Conservation (phyloP, 805 yeast genomes). For the Metschnikowia aberdeeniae region DNA sequence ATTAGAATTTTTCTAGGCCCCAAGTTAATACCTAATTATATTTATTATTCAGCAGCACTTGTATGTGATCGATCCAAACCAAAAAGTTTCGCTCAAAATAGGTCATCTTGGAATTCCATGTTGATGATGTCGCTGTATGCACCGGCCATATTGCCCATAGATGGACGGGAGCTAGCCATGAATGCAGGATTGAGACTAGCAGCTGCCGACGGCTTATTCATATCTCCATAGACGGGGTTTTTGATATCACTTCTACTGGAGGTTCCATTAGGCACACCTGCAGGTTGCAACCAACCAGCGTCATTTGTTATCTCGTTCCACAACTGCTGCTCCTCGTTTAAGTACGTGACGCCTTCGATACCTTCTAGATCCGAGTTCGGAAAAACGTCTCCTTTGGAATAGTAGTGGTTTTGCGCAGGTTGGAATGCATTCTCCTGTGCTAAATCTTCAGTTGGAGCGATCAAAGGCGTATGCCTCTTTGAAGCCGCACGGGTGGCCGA, state of each 20-base stretch:
- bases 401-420: neutral
- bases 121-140: slow-evolving; percentile 38
- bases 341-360: slow-evolving; percentile 39
- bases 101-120: slow-evolving; percentile 31
- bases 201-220: neutral
- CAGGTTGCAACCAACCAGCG: slow-evolving; percentile 62
- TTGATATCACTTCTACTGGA: slow-evolving; percentile 6
- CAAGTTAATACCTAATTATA: slow-evolving; percentile 1
- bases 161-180: slow-evolving; percentile 5
- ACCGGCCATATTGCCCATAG: slow-evolving; percentile 18
- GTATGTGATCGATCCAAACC: neutral
- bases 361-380: slow-evolving; percentile 37
- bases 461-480: slow-evolving; percentile 17
- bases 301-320: slow-evolving; percentile 79
- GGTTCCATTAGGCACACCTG: slow-evolving; percentile 9
- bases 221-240: slow-evolving; percentile 3
- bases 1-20: slow-evolving; percentile 27
- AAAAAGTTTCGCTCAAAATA: neutral
- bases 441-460: slow-evolving; percentile 18
- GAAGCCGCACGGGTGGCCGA: slow-evolving; percentile 18
- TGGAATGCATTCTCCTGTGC: slow-evolving; percentile 14
- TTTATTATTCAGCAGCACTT: neutral
- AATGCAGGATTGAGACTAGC: neutral
- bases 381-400: slow-evolving; percentile 26
- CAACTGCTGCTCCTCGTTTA: slow-evolving; percentile 46